These are phyloP conservation scores for Ascochyta pisi DNA, from an alignment of 2,329 filamentous ascomycete species.

Conservation along the genomic window DNA sequence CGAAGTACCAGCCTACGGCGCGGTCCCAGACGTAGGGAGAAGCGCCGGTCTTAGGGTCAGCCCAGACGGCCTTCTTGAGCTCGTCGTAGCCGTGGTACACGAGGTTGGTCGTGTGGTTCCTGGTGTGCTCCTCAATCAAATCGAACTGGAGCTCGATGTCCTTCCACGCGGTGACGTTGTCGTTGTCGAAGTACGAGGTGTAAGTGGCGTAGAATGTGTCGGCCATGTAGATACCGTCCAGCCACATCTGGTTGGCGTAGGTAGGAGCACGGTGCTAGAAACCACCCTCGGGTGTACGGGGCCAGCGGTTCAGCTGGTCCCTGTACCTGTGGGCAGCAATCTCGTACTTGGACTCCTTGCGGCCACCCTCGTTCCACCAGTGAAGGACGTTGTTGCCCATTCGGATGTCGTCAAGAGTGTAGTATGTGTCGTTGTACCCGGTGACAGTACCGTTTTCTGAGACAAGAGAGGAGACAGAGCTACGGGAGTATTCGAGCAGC, in stretches of 20 bases:
- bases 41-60: constrained; percentile 45
- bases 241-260: constrained; percentile 64
- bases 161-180: constrained; percentile 52
- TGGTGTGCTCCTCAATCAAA: constrained; percentile 44
- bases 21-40: constrained; percentile 48
- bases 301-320: constrained; percentile 57
- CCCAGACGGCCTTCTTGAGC: constrained; percentile 45
- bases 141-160: constrained; percentile 51
- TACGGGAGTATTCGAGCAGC: constrained; percentile 55
- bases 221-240: constrained; percentile 60
- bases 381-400: constrained; percentile 62
- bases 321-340: constrained; percentile 57
- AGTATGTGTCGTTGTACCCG: constrained; percentile 56
- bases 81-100: constrained; percentile 48
- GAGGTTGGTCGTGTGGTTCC: constrained; percentile 43
- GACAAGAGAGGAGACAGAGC: constrained; percentile 58
- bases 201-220: constrained; percentile 50
- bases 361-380: constrained; percentile 54
- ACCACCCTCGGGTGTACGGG: constrained; percentile 59
- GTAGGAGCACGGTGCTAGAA: constrained; percentile 61
- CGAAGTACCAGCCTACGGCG: constrained; percentile 49
- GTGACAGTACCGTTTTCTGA: constrained; percentile 56
- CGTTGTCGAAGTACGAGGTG: constrained; percentile 47
- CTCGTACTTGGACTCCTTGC: constrained; percentile 56
- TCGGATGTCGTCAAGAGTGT: constrained; percentile 59